Percentiles rank a stretch among this genome's conserved stretches.
phyloP scores from a whole-genome alignment of 345 rosid species.

The Rhodamnia rubescens region DNA sequence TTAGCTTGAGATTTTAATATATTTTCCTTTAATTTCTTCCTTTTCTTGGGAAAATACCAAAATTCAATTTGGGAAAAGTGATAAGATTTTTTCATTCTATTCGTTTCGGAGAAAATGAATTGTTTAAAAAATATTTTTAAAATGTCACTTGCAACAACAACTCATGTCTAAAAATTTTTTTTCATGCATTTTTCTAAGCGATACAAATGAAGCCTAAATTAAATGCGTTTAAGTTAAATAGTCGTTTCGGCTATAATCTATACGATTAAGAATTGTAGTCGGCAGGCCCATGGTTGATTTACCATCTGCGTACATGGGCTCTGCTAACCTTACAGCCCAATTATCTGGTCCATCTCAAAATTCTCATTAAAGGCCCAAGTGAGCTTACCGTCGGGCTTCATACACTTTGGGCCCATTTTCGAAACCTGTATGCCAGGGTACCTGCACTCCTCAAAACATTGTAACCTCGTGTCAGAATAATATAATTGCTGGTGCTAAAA shows the following conservation, averaged over 20 bases:
- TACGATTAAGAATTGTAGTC: background rate
- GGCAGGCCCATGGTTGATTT: background rate
- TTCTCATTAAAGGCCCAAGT: background rate
- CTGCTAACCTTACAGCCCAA: background rate
- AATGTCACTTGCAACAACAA: no score
- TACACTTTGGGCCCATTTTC: background rate
- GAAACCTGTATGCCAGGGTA: background rate
- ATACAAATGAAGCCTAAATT: background rate
- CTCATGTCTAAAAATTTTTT: no score
- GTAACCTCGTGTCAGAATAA: no score
- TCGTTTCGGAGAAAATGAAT: no score
- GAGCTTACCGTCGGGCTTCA: background rate
- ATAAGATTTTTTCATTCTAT: background rate
- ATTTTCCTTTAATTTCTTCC: background rate
- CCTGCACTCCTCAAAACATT: background rate
- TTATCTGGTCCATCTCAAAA: background rate
- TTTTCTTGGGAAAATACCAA: background rate
- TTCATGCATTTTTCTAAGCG: no score
- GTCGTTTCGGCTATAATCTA: background rate
- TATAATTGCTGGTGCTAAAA: background rate
- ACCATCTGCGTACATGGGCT: background rate
- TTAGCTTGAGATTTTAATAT: background rate
- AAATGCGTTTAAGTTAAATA: background rate
- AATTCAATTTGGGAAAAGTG: background rate
- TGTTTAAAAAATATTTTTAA: no score